Percentiles rank a stretch among this genome's conserved stretches.
These are phyloP conservation scores for Aureobasidium sp. DNA, from an alignment of 2,329 filamentous ascomycete species.

Conservation along the genomic window DNA sequence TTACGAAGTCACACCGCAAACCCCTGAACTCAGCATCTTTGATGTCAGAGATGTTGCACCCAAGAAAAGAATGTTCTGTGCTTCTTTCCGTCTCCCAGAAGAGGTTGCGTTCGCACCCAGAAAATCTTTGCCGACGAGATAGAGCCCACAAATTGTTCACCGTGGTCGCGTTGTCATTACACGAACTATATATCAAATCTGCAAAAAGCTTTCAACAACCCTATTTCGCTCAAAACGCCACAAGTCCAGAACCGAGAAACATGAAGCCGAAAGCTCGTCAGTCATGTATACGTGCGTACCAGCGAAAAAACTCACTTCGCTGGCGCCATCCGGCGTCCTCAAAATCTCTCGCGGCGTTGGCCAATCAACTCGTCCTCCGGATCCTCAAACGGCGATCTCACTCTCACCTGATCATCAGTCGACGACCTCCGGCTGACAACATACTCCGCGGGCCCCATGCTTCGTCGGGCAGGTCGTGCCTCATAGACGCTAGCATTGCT, in stretches of 20 bases:
- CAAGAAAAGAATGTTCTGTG: slow-evolving; percentile 94
- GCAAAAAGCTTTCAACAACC: background rate
- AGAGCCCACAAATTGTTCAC: background rate
- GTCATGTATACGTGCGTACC: background rate
- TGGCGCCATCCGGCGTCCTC: background rate
- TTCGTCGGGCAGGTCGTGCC: slow-evolving; percentile 10
- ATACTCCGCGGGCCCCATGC: slow-evolving; percentile 5
- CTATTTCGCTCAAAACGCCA: background rate
- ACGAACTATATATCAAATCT: slow-evolving; percentile 6
- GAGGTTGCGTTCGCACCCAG: slow-evolving; percentile 67
- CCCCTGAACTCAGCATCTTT: slow-evolving; percentile 48
- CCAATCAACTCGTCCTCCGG: background rate
- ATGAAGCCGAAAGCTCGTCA: background rate
- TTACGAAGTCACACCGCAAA: slow-evolving; percentile 49
- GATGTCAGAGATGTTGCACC: slow-evolving; percentile 83
- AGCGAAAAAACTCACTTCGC: background rate
- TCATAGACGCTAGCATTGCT: slow-evolving; percentile 12
- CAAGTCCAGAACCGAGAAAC: background rate
- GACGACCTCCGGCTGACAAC: background rate
- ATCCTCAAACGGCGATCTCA: slow-evolving; percentile 8
- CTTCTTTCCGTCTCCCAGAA: slow-evolving; percentile 74
- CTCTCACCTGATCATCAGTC: background rate
- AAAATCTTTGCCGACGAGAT: background rate
- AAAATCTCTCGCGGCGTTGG: background rate
- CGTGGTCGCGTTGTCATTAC: background rate